Conservation (phyloP, 345 rosid genomes). For the Acer saccharum region DNA sequence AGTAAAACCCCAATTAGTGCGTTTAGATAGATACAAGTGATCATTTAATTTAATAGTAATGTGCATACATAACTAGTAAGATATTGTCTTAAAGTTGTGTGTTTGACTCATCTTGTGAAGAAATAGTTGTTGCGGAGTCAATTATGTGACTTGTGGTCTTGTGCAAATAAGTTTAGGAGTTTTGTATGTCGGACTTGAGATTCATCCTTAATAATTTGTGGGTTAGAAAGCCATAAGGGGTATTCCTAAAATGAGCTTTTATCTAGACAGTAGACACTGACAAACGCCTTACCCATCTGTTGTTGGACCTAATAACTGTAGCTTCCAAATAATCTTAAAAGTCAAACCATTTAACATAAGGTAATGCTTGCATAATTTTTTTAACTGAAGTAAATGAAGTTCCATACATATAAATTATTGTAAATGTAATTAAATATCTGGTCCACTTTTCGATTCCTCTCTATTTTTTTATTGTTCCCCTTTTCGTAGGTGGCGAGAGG, state of each 20-base stretch:
- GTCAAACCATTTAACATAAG: too few species aligned
- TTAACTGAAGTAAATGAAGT: too few species aligned
- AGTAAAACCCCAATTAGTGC: not conserved
- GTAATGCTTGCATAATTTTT: too few species aligned
- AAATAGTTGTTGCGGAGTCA: not conserved
- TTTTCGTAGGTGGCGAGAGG: not conserved
- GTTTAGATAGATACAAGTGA: not conserved
- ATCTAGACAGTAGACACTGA: not conserved
- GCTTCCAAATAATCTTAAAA: too few species aligned
- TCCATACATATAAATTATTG: too few species aligned
- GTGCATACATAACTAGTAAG: not conserved
- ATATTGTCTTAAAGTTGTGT: conserved; percentile 1
- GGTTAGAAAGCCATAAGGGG: not conserved
- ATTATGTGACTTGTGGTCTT: not conserved
- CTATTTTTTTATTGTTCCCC: not conserved
- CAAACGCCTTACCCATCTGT: not conserved
- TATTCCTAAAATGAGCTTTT: not conserved
- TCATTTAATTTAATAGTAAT: too few species aligned
- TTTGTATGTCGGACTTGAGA: not conserved
- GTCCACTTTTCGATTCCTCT: not conserved
- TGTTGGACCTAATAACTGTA: not conserved
- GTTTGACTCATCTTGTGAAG: not conserved
- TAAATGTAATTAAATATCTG: not conserved
- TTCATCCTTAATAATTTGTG: not conserved
- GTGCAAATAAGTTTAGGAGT: not conserved